Evolutionary conservation across 495 filamentous ascomycete species (phyloP).

Genomic region (Hypoxylon cercidicola): DNA sequence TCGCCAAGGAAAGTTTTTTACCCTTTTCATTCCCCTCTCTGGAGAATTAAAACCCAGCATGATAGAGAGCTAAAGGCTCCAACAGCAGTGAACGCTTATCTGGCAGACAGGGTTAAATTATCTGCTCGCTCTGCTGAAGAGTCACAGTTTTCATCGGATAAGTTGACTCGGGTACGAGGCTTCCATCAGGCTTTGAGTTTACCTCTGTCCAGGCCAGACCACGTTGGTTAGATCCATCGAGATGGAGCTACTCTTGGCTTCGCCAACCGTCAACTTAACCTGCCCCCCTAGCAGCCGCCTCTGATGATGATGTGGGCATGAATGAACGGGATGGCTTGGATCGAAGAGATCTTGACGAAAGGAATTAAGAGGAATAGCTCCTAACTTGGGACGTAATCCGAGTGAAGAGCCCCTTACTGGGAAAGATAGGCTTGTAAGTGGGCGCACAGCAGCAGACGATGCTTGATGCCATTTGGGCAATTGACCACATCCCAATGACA

Average conservation of each 20-base stretch:
- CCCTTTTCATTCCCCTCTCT: too few species aligned
- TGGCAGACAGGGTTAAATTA: too few species aligned
- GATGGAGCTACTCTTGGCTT: neutral
- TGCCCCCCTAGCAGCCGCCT: neutral
- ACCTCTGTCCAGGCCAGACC: neutral
- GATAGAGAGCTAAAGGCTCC: too few species aligned
- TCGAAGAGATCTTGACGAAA: neutral
- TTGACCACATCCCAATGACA: conserved; percentile 5
- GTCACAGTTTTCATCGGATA: conserved; percentile 1
- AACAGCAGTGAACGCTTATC: too few species aligned
- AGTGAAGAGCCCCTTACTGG: neutral
- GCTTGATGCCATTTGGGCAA: conserved; percentile 15
- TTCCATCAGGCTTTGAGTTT: neutral
- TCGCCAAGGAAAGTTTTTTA: too few species aligned
- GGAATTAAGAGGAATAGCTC: neutral
- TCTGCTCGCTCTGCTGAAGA: too few species aligned
- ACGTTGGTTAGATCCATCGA: neutral
- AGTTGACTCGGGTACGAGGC: neutral
- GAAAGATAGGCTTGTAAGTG: conserved; percentile 18
- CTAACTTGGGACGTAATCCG: neutral
- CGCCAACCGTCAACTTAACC: neutral
- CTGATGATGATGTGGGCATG: neutral
- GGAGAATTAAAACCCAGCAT: too few species aligned
- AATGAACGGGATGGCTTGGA: neutral
- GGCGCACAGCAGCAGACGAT: conserved; percentile 31